Percentiles rank a stretch among this genome's conserved stretches.
Conservation (phyloP, 345 rosid species). For the Viola odorata region DNA sequence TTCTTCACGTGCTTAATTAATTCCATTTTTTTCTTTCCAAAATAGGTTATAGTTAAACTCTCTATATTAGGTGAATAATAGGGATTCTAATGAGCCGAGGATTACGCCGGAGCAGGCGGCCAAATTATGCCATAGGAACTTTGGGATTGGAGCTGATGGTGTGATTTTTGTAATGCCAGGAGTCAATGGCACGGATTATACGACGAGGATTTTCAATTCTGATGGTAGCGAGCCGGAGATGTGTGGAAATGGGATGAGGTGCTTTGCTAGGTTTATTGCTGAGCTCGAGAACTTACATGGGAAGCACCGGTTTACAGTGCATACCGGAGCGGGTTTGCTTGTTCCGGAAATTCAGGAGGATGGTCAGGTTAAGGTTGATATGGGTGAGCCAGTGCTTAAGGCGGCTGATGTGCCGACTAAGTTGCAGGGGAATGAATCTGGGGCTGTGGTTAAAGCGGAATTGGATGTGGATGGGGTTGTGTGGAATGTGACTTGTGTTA, state of each 20-base stretch:
- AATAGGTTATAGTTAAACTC: not conserved
- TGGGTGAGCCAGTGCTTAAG: slow-evolving; percentile 85
- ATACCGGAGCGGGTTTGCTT: slow-evolving; percentile 92
- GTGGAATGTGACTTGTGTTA: slow-evolving; percentile 93
- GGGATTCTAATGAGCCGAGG: slow-evolving; percentile 69
- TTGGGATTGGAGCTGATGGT: slow-evolving; percentile 97
- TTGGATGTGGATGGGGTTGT: slow-evolving; percentile 66
- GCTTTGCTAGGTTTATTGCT: slow-evolving; percentile 84
- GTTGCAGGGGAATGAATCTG: slow-evolving; percentile 54
- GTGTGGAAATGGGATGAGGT: slow-evolving; percentile 98
- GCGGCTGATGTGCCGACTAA: slow-evolving; percentile 79
- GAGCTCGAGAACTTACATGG: slow-evolving; percentile 76
- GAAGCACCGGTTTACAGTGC: slow-evolving; percentile 63
- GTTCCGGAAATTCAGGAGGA: slow-evolving; percentile 84
- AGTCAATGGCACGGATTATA: slow-evolving; percentile 67
- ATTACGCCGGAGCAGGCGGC: slow-evolving; percentile 79
- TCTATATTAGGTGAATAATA: slow-evolving; percentile 63
- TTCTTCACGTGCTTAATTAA: not conserved
- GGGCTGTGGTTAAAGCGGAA: slow-evolving; percentile 56
- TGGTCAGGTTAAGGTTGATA: slow-evolving; percentile 91
- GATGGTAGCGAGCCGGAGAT: slow-evolving; percentile 98
- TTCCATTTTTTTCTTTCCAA: not conserved
- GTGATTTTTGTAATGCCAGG: slow-evolving; percentile 96
- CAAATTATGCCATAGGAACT: slow-evolving; percentile 83
- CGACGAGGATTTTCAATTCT: slow-evolving; percentile 88